Conservation (phyloP, 1,284 basidiomycete species). For the Malassezia cuniculi region DNA sequence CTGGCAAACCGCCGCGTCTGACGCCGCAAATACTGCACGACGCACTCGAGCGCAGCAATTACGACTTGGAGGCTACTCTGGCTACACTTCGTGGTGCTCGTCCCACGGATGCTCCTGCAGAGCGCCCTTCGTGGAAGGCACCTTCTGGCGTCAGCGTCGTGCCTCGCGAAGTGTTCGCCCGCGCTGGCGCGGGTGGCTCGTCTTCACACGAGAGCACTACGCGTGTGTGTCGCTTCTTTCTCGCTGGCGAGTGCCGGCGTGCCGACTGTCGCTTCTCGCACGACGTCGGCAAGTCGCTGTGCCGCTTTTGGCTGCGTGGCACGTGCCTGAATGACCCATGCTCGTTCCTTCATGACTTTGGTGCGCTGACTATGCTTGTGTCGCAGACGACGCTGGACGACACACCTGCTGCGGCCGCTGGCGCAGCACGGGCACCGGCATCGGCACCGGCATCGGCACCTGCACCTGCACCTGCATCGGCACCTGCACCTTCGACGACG, state of each 20-base stretch:
- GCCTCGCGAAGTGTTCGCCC: constrained; percentile 20
- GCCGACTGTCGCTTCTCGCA: constrained; percentile 80
- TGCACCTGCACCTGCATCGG: no score
- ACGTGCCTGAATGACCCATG: constrained; percentile 51
- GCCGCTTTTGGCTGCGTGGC: constrained; percentile 93
- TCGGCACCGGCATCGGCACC: no score
- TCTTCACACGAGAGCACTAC: no score
- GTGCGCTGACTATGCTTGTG: constrained; percentile 57
- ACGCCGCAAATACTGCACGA: constrained; percentile 50
- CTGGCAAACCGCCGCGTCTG: not conserved
- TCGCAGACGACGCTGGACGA: constrained; percentile 39
- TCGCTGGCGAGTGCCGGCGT: constrained; percentile 85
- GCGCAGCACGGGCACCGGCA: no score
- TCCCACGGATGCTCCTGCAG: not conserved
- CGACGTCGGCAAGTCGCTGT: constrained; percentile 55
- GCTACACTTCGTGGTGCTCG: constrained; percentile 62
- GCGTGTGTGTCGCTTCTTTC: constrained; percentile 80
- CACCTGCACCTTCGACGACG: constrained; percentile 2
- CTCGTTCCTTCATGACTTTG: constrained; percentile 41
- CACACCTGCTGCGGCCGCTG: constrained; percentile 47
- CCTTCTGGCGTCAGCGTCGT: constrained; percentile 34
- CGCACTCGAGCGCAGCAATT: constrained; percentile 67
- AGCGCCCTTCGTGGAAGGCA: not conserved
- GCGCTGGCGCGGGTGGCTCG: constrained; percentile 6
- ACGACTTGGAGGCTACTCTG: constrained; percentile 87